Evolutionary conservation across 768 basidiomycete species (phyloP).

Genomic region (Collybiopsis confluens): DNA sequence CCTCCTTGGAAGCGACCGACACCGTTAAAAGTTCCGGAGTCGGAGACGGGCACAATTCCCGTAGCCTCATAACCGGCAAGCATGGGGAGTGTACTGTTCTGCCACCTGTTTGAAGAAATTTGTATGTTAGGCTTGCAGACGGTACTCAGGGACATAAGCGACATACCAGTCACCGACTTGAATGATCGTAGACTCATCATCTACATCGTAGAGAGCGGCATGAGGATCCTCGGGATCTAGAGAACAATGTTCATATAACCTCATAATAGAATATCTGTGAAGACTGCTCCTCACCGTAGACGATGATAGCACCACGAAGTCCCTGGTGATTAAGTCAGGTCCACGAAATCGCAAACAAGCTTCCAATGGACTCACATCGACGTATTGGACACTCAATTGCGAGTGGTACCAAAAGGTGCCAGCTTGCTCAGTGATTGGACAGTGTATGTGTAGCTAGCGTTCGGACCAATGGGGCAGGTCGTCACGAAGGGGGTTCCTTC

Average conservation of each 20-base stretch:
- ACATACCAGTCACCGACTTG: slow-evolving; percentile 13
- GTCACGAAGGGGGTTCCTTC: slow-evolving; percentile 16
- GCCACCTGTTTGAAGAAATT: slow-evolving; percentile 37
- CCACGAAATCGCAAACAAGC: slow-evolving; percentile 10
- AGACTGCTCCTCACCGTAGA: slow-evolving; percentile 23
- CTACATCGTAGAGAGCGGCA: slow-evolving; percentile 37
- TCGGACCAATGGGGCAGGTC: slow-evolving; percentile 24
- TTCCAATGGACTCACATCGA: slow-evolving; percentile 16
- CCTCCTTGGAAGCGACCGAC: slow-evolving; percentile 38
- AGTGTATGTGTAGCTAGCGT: slow-evolving; percentile 17
- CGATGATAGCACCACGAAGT: slow-evolving; percentile 28
- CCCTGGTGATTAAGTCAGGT: slow-evolving; percentile 13
- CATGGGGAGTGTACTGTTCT: no score
- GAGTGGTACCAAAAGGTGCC: slow-evolving; percentile 43
- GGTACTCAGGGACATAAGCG: no score
- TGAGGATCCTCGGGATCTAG: slow-evolving; percentile 36
- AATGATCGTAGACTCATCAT: slow-evolving; percentile 23
- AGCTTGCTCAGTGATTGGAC: slow-evolving; percentile 19
- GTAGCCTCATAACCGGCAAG: slow-evolving; percentile 1
- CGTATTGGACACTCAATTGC: slow-evolving; percentile 34
- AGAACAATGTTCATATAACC: not conserved
- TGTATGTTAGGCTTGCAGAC: no score
- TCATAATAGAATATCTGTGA: slow-evolving; percentile 7
- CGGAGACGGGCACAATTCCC: slow-evolving; percentile 23
- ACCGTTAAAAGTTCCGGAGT: slow-evolving; percentile 45